Evolutionary conservation across 495 filamentous ascomycete species (phyloP).

Genomic region (Aspergillus ellipticus): DNA sequence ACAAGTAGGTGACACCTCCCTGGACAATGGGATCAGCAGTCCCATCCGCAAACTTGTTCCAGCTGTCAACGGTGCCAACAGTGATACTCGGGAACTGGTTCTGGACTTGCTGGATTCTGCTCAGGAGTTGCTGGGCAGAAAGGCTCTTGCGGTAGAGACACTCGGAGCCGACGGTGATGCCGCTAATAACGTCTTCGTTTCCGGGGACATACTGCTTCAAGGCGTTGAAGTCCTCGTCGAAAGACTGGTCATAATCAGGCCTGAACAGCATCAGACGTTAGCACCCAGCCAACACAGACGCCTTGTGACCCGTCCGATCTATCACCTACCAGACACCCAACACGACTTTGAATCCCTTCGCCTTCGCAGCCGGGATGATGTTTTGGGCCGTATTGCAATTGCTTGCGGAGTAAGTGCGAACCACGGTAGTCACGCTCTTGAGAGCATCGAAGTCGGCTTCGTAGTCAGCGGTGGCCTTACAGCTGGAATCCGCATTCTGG

Average conservation of each 20-base stretch:
- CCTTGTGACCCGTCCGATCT: background rate
- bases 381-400: slow-evolving; percentile 61
- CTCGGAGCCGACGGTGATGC: slow-evolving; percentile 77
- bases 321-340: slow-evolving; percentile 67
- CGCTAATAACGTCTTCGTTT: slow-evolving; percentile 60
- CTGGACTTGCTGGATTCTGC: slow-evolving; percentile 61
- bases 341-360: slow-evolving; percentile 69
- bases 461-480: slow-evolving; percentile 65
- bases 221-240: slow-evolving; percentile 58
- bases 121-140: slow-evolving; percentile 58
- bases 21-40: slow-evolving; percentile 65
- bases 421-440: slow-evolving; percentile 51
- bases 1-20: slow-evolving; percentile 61
- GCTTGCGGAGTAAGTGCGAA: slow-evolving; percentile 67
- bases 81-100: slow-evolving; percentile 49
- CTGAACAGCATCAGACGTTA: slow-evolving; percentile 31
- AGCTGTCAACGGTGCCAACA: slow-evolving; percentile 76
- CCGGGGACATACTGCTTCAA: slow-evolving; percentile 50
- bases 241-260: slow-evolving; percentile 66
- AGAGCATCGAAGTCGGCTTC: slow-evolving; percentile 63
- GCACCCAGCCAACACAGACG: background rate
- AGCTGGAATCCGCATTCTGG: slow-evolving; percentile 51
- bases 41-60: slow-evolving; percentile 77
- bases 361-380: slow-evolving; percentile 68
- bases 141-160: slow-evolving; percentile 70